Evolutionary conservation across 345 rosid species (phyloP), one percentile per base, ranked within the genome.

Genomic region (Litchi chinensis): DNA sequence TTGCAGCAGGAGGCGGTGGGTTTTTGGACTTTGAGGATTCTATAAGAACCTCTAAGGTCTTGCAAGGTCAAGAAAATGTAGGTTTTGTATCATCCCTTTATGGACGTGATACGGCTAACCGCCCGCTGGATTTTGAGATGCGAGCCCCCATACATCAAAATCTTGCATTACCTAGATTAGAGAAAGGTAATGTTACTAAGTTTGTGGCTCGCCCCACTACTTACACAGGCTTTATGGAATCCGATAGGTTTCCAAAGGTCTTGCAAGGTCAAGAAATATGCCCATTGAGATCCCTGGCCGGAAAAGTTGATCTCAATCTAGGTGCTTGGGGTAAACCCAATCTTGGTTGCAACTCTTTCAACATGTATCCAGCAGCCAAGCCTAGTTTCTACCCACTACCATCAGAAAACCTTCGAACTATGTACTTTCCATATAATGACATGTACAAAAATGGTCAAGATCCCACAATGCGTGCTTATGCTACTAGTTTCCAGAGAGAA

Each of bases 231-330:
- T 84, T 88, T 82, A 82, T 66, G 88, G 93, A 92, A 86, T 81
- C 91, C 59, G 83, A 90, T 81, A 89, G 90, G 76, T 92, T 79
- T 77, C 89, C 92, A 40, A 86, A 88, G 97, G 97, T 92, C 97
- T 95, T 93, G 95, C 98, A 95, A 91, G 98, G 98, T 95, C 98
- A 92, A 93, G 98, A 95, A 93, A 92, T 92, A 80, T 90, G 87
- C 81, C 87, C 89, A 43, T 83, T 90, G 90, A 87, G 87, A 75
- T 87, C 97, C 76, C 79, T 90, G 57, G 77, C 86, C 3, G 89
- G 84, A 9, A 81, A 89, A 81, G 88, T 88, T 64, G 92, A 86
- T 84, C 82, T 87, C 86, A 86, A 65, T 79, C 81, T 86, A 16
- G 85, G 91, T 68, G 74, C 89, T 75, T 89, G 91, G 92, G 89